A percentile compares a stretch with the other conserved stretches of the same genome.
phyloP scores from a whole-genome alignment of 805 yeast genomes.

The Tetrapisispora pingtungensis region DNA sequence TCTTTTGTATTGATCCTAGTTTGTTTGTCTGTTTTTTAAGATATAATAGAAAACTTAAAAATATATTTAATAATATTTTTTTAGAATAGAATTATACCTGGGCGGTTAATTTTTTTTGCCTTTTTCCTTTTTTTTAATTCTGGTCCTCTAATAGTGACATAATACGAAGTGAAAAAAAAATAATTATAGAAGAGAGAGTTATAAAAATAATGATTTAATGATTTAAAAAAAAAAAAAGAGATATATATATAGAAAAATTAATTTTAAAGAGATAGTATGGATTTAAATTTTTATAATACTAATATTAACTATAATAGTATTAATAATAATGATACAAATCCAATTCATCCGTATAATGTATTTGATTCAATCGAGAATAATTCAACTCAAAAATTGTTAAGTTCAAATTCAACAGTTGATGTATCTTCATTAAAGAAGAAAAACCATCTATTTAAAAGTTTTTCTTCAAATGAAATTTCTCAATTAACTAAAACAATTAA shows the following conservation, averaged over 20 bases:
- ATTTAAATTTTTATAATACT: constrained; percentile 4
- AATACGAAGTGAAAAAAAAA: too few relatives aligned
- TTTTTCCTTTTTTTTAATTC: too few relatives aligned
- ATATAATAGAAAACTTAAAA: too few relatives aligned
- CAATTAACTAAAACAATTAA: neutral
- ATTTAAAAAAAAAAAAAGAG: too few relatives aligned
- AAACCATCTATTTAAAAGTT: neutral
- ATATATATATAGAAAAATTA: too few relatives aligned
- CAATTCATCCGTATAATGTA: neutral
- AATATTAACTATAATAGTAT: constrained; percentile 4
- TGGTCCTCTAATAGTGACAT: too few relatives aligned
- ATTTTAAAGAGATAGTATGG: neutral
- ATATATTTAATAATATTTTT: too few relatives aligned
- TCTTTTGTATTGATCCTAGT: too few relatives aligned
- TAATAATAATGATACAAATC: neutral
- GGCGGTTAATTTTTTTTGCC: neutral
- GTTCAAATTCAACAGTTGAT: neutral
- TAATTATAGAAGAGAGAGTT: too few relatives aligned
- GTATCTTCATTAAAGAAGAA: neutral
- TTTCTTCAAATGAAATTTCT: neutral
- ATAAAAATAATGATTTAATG: too few relatives aligned
- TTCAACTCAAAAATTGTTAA: neutral
- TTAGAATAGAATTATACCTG: neutral
- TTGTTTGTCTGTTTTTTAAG: too few relatives aligned
- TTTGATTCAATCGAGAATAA: neutral